Conservation (phyloP, 2,329 filamentous ascomycete genomes). For the Colletotrichum coccodes region DNA sequence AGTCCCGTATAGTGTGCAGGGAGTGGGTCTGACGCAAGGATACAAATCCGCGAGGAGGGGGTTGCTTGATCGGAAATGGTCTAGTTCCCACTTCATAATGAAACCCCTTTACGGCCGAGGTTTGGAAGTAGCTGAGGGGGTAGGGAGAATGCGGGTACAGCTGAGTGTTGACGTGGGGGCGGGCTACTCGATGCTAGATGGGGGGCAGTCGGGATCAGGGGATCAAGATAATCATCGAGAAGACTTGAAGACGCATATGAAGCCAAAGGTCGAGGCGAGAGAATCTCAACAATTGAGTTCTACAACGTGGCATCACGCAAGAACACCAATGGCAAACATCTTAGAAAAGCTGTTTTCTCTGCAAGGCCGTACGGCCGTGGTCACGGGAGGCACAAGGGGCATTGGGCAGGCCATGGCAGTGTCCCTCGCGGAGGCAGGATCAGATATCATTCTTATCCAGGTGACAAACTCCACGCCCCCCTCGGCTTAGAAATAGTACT, state of each 20-base stretch:
- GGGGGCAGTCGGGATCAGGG: not conserved
- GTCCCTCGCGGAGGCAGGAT: slow-evolving; percentile 34
- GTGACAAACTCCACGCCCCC: too few relatives aligned
- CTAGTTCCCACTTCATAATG: slow-evolving; percentile 8
- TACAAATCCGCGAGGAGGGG: not conserved
- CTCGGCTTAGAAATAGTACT: too few relatives aligned
- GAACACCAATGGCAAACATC: slow-evolving; percentile 22
- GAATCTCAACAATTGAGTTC: not conserved
- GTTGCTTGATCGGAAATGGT: not conserved
- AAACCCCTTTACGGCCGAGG: slow-evolving; percentile 3
- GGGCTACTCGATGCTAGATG: not conserved
- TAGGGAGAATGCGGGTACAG: not conserved
- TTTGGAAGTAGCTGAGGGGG: not conserved
- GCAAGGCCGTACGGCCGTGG: slow-evolving; percentile 34
- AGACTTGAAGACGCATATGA: slow-evolving; percentile 1
- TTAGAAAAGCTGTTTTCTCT: slow-evolving; percentile 36
- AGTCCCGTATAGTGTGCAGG: not conserved
- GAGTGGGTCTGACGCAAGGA: slow-evolving; percentile 1
- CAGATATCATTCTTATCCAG: slow-evolving; percentile 35
- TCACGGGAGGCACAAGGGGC: slow-evolving; percentile 37
- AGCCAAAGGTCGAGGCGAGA: not conserved
- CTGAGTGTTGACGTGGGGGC: slow-evolving; percentile 6
- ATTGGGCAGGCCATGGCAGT: slow-evolving; percentile 38
- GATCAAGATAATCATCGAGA: not conserved
- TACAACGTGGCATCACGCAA: not conserved